Evolutionary conservation across 2,329 filamentous ascomycete genomes (phyloP).

Genomic region (Colletotrichum sp.): DNA sequence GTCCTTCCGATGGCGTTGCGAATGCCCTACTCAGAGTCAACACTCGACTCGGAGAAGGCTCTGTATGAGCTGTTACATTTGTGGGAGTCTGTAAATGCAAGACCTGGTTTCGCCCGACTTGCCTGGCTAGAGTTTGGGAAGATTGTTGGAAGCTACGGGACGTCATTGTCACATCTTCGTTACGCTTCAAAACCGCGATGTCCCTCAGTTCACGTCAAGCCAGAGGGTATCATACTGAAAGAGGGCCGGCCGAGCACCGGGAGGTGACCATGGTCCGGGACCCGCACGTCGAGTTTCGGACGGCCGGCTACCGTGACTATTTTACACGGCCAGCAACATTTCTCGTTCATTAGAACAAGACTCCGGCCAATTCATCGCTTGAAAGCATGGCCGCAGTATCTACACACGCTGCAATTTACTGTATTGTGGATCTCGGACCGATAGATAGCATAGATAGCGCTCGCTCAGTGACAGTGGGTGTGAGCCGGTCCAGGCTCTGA

Average conservation of each 20-base stretch:
- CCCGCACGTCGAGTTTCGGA: neutral
- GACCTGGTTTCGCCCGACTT: too few species aligned
- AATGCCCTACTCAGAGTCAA: too few species aligned
- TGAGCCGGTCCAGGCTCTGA: neutral
- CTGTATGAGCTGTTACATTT: too few species aligned
- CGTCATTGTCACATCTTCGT: too few species aligned
- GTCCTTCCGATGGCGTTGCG: too few species aligned
- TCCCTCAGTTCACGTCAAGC: too few species aligned
- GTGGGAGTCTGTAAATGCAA: too few species aligned
- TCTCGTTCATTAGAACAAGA: neutral
- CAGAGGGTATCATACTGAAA: neutral
- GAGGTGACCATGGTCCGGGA: neutral
- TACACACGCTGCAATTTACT: neutral
- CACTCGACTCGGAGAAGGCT: too few species aligned
- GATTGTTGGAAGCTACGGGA: too few species aligned
- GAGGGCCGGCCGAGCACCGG: neutral
- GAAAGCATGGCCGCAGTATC: neutral
- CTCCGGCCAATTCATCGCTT: neutral
- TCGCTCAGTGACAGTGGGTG: neutral
- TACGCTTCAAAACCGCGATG: too few species aligned
- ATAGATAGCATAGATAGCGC: neutral
- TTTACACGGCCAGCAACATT: too few species aligned
- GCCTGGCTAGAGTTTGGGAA: too few species aligned
- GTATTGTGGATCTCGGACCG: neutral
- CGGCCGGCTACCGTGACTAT: neutral